Evolutionary conservation across 768 basidiomycete genomes (phyloP), one percentile per base, ranked within the genome.

Genomic region (Kwoniella europaea): DNA sequence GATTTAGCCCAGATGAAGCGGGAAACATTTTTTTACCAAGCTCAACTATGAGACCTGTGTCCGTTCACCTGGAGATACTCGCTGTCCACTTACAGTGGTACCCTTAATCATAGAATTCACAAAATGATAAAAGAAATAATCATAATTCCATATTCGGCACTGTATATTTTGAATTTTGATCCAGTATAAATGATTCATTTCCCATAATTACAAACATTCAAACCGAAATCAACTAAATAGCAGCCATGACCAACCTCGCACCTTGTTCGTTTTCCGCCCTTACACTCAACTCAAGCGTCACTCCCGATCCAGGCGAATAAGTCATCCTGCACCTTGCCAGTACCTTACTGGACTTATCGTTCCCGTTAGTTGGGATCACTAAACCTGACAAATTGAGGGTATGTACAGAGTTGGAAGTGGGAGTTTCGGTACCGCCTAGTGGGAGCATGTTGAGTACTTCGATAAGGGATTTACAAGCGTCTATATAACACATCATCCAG

Each of bases 371-470:
- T 42, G 96, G 95, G 27, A 88, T 87, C 18, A 97, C 91, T 73
- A 98, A 79, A 55, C 97, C 97, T 16, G 94, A 93, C 54, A 99
- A 84, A 79, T 96, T 95, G 65, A 99, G 87, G 35, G 95, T 96
- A 84, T 99, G 97, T 60, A 98, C 91, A 3, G 94, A 90, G 10
- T 90, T 86, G 29, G 92, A 92, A 20, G 89, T 86, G 0, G 96
- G 93, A 9, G 85, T 83, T 82, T 98, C 93, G 4, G 91, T 90
- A 13, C 97, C 97, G 72, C 96, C 96, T 18, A 99, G 86, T 6
- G 97, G 88, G 79, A 98, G 94, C 96, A 99, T 98, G 82, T 93
- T 91, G 72, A 98, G 90, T 41, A 98, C 91, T 80, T 97, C 95
- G 76, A 95, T 89, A 77, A 98, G 91, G 29, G 96, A 97, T 80